Evolutionary conservation across 495 filamentous ascomycete species (phyloP), one percentile per base, ranked within the genome.

Genomic region (Daldinia grandis): DNA sequence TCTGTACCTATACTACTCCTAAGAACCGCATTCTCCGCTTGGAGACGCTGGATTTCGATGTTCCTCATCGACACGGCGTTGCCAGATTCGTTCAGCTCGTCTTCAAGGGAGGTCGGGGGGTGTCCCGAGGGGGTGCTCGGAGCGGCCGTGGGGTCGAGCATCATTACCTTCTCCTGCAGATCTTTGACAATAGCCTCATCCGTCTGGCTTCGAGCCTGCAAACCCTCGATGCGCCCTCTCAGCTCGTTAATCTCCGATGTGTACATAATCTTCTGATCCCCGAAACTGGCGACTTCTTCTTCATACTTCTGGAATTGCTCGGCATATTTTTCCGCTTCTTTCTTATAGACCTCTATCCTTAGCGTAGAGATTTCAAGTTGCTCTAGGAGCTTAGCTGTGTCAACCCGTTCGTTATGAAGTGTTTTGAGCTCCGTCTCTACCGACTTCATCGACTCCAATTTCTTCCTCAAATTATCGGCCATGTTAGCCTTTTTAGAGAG

Each of bases 401-500:
- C 78, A 62, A 70, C 74, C 73, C 79, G 81, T 33, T 81, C 81
- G 7, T 81, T 80, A 65, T 86, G 84, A 47, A 81, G 73, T 24
- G 76, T 71, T 44, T 72, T 77, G 42, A 83, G 75, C 64, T 82
- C 79, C 25, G 71, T 68, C 54, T 78, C 69, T 35, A 78, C 66
- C 56, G 75, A 68, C 63, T 72, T 73, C 50, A 72, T 90, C 35
- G 88, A 86, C 75, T 94, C 87, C 21, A 93, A 80, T 76, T 94
- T 93, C 74, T 91, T 88, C 67, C 89, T 87, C 70, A 90, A 90
- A 64, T 92, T 90, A 62, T 93, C 91, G 0, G 87, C 85, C 15
- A 86, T 88, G 71, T 93, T 96, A 27, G 92, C 90, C 75, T 92
- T 93, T 78, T 91, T 91, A n/a, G 86, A 82, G 7, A 95, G 85